These are phyloP conservation scores for Schizophyllum commune DNA, from an alignment of 1,284 basidiomycete species.

Conservation along the genomic window DNA sequence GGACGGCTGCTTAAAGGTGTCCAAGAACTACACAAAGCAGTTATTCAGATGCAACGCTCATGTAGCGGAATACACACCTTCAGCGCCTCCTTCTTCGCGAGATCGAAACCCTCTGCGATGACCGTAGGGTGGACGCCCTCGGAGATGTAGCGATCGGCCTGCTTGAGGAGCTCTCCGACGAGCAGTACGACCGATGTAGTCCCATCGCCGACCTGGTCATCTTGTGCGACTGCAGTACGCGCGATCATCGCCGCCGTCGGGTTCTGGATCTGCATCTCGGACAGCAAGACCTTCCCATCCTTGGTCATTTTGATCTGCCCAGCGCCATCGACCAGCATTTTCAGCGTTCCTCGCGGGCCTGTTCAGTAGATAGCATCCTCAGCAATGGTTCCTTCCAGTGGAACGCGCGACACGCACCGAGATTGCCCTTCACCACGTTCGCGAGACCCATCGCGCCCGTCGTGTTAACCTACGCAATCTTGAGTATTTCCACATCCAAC, in stretches of 20 bases:
- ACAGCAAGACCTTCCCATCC: conserved; percentile 97
- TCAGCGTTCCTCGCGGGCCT: conserved; percentile 94
- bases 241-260: conserved; percentile 99
- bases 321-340: conserved; percentile 99
- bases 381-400: conserved; percentile 1
- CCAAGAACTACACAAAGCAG: conserved; percentile 67
- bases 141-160: conserved; percentile 95
- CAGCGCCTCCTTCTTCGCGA: conserved; percentile 93
- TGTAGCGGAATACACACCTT: conserved; percentile 43
- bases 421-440: conserved; percentile 94
- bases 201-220: conserved; percentile 98
- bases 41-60: conserved; percentile 9
- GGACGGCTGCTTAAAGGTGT: conserved; percentile 74
- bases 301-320: conserved; percentile 99
- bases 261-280: conserved; percentile 99
- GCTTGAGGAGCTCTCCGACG: conserved; percentile 95
- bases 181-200: conserved; percentile 97
- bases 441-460: conserved; percentile 97
- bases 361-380: conserved; percentile 14
- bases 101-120: conserved; percentile 91
- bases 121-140: conserved; percentile 99
- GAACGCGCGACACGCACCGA: conserved; percentile 50
- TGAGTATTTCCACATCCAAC: conserved; percentile 6
- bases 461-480: conserved; percentile 63
- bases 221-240: conserved; percentile 95